A percentile compares a stretch with the other conserved stretches of the same genome.
Evolutionary conservation across 106 monocot genomes (phyloP).

Genomic region (Platanthera zijinensis): DNA sequence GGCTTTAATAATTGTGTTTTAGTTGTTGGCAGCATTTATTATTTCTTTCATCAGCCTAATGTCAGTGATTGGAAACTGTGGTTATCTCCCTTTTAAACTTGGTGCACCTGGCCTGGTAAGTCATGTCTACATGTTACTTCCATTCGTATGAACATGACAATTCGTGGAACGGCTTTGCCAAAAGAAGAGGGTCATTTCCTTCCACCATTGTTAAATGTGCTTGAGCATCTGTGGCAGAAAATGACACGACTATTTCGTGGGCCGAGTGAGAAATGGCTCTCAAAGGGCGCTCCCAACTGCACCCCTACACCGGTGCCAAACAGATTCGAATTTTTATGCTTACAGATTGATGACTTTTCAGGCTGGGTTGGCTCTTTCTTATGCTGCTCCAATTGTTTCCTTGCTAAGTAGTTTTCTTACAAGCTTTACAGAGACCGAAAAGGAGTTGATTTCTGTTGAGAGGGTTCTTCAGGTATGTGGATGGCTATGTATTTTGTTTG

Average conservation of each 20-base stretch:
- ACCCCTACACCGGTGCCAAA: too few species aligned
- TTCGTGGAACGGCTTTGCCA: background rate
- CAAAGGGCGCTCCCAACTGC: too few species aligned
- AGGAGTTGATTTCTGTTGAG: slow-evolving; percentile 98
- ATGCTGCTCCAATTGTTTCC: slow-evolving; percentile 78
- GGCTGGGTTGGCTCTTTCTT: slow-evolving; percentile 90
- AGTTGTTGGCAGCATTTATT: slow-evolving; percentile 84
- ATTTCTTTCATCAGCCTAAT: slow-evolving; percentile 74
- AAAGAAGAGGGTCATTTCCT: background rate
- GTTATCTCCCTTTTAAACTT: slow-evolving; percentile 57
- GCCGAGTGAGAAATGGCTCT: too few species aligned
- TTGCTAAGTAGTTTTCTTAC: slow-evolving; percentile 79
- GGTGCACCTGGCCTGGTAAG: slow-evolving; percentile 90
- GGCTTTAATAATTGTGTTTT: slow-evolving; percentile 20
- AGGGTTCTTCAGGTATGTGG: slow-evolving; percentile 72
- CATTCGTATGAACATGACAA: background rate
- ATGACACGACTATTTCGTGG: too few species aligned
- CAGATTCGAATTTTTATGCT: background rate
- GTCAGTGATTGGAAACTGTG: slow-evolving; percentile 48
- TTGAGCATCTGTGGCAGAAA: too few species aligned
- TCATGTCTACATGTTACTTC: background rate
- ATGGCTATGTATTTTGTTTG: background rate
- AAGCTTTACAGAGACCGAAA: slow-evolving; percentile 95
- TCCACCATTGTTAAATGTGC: too few species aligned
- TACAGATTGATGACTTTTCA: slow-evolving; percentile 14